Percentiles rank a stretch among this genome's conserved stretches.
Evolutionary conservation across 768 basidiomycete species (phyloP).

Genomic region (Dioszegia crocea): DNA sequence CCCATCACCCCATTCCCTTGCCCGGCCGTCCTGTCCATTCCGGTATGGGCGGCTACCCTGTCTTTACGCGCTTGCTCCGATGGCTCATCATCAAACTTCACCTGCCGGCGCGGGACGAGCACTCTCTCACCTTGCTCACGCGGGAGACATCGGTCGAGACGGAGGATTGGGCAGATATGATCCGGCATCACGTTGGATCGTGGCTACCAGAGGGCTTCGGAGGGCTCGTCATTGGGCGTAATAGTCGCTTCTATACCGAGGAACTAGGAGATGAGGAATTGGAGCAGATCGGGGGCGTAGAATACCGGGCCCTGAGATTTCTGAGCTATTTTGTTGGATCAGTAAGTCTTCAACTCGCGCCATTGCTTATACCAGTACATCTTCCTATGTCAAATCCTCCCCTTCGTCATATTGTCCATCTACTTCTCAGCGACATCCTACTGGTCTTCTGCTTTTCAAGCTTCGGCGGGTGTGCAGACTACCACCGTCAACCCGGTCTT

Average conservation of each 20-base stretch:
- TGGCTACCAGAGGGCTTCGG: slow-evolving; percentile 40
- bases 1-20: not conserved
- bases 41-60: not conserved
- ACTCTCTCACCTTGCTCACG: not conserved
- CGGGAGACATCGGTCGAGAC: not conserved
- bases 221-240: slow-evolving; percentile 41
- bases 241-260: slow-evolving; percentile 42
- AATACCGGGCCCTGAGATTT: slow-evolving; percentile 41
- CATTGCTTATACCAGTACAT: slow-evolving; percentile 29
- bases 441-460: slow-evolving; percentile 28
- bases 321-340: slow-evolving; percentile 29
- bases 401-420: slow-evolving; percentile 40
- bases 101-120: not conserved
- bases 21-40: not conserved
- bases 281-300: slow-evolving; percentile 43
- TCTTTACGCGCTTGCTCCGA: not conserved
- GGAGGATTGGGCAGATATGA: slow-evolving; percentile 16
- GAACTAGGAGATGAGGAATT: slow-evolving; percentile 43
- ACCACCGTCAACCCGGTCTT: slow-evolving; percentile 32
- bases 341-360: slow-evolving; percentile 20
- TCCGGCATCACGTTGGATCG: slow-evolving; percentile 19
- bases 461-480: slow-evolving; percentile 21
- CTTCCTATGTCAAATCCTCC: slow-evolving; percentile 30
- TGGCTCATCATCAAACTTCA: not conserved
- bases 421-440: slow-evolving; percentile 29